These are phyloP conservation scores for Begonia masoniana DNA, from an alignment of 306 rosid species.

Conservation along the genomic window DNA sequence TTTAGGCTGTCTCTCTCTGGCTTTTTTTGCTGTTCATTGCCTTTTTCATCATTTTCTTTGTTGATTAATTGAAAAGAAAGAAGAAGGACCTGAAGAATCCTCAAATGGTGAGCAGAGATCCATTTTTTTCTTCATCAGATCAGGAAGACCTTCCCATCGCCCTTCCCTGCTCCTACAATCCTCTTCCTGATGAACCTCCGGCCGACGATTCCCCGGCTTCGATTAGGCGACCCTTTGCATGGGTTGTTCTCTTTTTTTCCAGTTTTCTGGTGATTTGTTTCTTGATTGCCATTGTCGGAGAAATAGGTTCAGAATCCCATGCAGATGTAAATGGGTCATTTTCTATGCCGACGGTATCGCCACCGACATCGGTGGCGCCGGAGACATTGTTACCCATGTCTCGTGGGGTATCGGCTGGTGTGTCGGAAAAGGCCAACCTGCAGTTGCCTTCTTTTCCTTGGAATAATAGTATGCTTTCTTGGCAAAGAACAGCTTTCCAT, in stretches of 20 bases:
- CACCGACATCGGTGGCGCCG: constrained; percentile 7
- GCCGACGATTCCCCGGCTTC: background rate
- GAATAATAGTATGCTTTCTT: constrained; percentile 61
- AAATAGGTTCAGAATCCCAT: background rate
- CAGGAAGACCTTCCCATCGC: too few species aligned
- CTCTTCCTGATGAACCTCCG: constrained; percentile 21
- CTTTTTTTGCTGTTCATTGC: too few species aligned
- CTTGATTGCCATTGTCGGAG: constrained; percentile 20
- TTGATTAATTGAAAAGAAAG: too few species aligned
- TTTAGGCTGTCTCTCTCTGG: too few species aligned
- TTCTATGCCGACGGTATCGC: background rate
- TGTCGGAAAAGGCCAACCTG: constrained; percentile 52
- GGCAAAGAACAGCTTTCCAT: constrained; percentile 89
- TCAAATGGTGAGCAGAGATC: too few species aligned
- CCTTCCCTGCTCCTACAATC: constrained; percentile 25
- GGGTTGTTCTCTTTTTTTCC: constrained; percentile 11
- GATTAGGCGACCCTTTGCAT: constrained; percentile 8
- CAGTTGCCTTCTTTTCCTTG: constrained; percentile 29
- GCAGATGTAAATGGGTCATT: constrained; percentile 3
- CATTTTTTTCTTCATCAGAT: too few species aligned
- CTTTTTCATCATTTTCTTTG: too few species aligned
- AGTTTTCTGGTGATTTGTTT: constrained; percentile 30
- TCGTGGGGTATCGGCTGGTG: constrained; percentile 52
- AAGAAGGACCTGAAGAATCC: too few species aligned
- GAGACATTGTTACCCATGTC: constrained; percentile 5